Evolutionary conservation across 176 grass and related monocot genomes (phyloP).

Genomic region (Ensete glaucum): DNA sequence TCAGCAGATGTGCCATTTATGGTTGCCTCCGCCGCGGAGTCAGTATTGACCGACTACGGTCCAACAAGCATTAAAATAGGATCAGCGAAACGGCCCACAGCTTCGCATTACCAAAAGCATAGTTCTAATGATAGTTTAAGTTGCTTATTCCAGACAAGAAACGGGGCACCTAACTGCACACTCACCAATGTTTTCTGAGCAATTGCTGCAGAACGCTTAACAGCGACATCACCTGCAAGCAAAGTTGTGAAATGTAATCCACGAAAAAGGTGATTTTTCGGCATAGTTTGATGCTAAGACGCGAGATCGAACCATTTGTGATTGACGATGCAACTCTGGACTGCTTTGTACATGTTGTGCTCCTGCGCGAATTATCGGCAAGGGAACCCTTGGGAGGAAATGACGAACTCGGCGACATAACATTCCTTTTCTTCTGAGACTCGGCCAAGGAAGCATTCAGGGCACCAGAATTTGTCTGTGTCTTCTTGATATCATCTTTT

Average conservation of each 20-base stretch:
- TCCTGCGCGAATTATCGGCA: slow-evolving; percentile 14
- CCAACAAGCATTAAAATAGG: slow-evolving; percentile 19
- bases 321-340: slow-evolving; percentile 32
- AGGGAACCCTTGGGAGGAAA: slow-evolving; percentile 33
- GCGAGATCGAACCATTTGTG: slow-evolving; percentile 27
- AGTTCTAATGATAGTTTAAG: background rate
- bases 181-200: background rate
- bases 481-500: slow-evolving; percentile 19
- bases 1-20: slow-evolving; percentile 41
- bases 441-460: slow-evolving; percentile 10
- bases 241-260: background rate
- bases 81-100: background rate
- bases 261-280: background rate
- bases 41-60: slow-evolving; percentile 51
- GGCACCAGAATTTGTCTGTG: slow-evolving; percentile 31
- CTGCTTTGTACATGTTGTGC: slow-evolving; percentile 21
- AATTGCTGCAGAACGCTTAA: background rate
- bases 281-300: background rate
- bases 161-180: background rate
- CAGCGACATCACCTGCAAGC: slow-evolving; percentile 27
- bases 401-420: slow-evolving; percentile 55
- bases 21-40: slow-evolving; percentile 28
- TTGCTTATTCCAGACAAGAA: background rate
- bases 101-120: slow-evolving; percentile 13
- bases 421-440: slow-evolving; percentile 33